Base-by-base conservation (phyloP, 495 filamentous ascomycete species). In the Hypomontagnella submonticulosa region DNA sequence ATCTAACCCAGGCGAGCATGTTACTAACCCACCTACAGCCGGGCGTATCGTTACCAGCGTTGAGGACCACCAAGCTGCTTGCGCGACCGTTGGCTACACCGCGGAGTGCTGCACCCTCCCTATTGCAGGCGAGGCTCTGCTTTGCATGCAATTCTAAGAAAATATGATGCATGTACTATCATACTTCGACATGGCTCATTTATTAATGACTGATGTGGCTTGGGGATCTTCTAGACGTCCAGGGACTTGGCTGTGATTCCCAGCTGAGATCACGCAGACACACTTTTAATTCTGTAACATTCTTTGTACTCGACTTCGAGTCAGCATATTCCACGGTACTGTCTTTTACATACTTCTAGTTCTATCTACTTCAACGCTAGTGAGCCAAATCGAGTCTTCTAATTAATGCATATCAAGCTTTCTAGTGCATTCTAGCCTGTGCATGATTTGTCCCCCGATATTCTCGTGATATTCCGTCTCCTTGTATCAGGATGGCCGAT, bases 81-180 rank as follows among this genome's bases (percentile, higher is more conserved):
- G 66, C 13, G 55, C 66, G 3, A 18, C 36, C 0, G n/a, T 3
- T 9, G 66, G 66, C 33, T n/a, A 57, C n/a, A 69, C 60, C 6
- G 66, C 66, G 1, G 60, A 63, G 40, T 69, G 66, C 56, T 69
- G 66, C 40, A 13, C 13, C 16, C 23, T 69, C 0, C 46, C 66
- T 2, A 0, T 69, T 0, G 10, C 42, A 4, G 66, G 66, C 13
- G 50, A 60, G 2, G 66, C 43, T 11, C 51, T 69, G 11, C 40
- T 69, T 4, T 69, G 66, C 60, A 69, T 60, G 2, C 10, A 36
- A 8, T 47, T 58, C 13, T 67, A 41, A 54, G 23, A 18, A n/a
- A 32, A 34, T 23, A 41, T 33, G 30, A 20, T 19, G 10, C 11
- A 30, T 41, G 11, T 11, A 40, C 20, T 36, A 20, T 52, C 15